A percentile compares a stretch with the other conserved stretches of the same genome.
Conservation (phyloP, 805 yeast genomes). For the Yamadazyma tumulicola region DNA sequence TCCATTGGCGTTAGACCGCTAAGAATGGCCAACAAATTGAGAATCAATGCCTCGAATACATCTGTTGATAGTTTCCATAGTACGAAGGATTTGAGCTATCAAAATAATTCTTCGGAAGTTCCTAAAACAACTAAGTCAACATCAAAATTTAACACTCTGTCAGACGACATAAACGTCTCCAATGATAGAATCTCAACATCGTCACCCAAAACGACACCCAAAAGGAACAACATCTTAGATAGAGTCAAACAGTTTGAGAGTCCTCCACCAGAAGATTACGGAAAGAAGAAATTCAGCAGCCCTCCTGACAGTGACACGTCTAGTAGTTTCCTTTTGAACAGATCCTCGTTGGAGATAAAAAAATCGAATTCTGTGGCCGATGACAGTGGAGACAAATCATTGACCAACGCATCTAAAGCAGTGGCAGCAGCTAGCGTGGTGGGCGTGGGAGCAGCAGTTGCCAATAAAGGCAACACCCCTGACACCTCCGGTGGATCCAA, state of each 20-base stretch:
- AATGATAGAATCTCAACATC: slow-evolving; percentile 14
- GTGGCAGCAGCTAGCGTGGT: slow-evolving; percentile 6
- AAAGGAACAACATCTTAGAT: slow-evolving; percentile 25
- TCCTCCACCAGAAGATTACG: slow-evolving; percentile 17
- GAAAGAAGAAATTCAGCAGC: slow-evolving; percentile 15
- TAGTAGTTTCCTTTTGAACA: slow-evolving; percentile 14
- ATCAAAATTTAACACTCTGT: slow-evolving; percentile 19
- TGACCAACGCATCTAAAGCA: not conserved
- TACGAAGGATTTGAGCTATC: slow-evolving; percentile 2
- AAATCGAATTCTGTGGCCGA: slow-evolving; percentile 9
- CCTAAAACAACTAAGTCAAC: slow-evolving; percentile 14
- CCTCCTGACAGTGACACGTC: slow-evolving; percentile 9
- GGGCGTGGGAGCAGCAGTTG: slow-evolving; percentile 8
- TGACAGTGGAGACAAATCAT: too few relatives aligned
- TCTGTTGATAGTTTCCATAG: slow-evolving; percentile 6
- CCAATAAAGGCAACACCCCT: slow-evolving; percentile 7
- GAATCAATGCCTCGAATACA: slow-evolving; percentile 5
- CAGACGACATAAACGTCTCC: slow-evolving; percentile 17
- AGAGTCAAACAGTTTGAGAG: slow-evolving; percentile 36
- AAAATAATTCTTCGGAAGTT: not conserved
- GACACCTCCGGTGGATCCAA: not conserved
- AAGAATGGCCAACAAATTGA: slow-evolving; percentile 58
- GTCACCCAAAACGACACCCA: slow-evolving; percentile 15
- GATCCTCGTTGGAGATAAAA: slow-evolving; percentile 16
- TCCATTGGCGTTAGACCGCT: slow-evolving; percentile 60